phyloP scores from a whole-genome alignment of 192 early-diverging fungal species.

The Mortierella hygrophila region DNA sequence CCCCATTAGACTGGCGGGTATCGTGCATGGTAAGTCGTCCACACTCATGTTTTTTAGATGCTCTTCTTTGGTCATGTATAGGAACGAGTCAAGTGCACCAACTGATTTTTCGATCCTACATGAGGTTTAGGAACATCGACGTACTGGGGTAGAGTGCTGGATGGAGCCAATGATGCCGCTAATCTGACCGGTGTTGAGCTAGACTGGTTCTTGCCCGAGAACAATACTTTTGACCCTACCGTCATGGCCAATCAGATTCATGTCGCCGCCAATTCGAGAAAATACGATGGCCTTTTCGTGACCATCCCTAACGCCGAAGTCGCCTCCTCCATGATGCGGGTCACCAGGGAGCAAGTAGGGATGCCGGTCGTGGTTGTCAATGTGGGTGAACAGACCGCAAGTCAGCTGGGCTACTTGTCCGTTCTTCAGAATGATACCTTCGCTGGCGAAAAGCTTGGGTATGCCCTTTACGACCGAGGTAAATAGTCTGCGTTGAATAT shows the following conservation, averaged over 20 bases:
- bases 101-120: not conserved
- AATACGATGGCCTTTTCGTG: constrained; percentile 35
- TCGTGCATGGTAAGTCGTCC: constrained; percentile 26
- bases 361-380: constrained; percentile 44
- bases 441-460: constrained; percentile 34
- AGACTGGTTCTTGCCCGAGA: constrained; percentile 18
- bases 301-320: constrained; percentile 44
- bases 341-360: constrained; percentile 8
- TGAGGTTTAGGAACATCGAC: constrained; percentile 6
- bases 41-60: too few relatives aligned
- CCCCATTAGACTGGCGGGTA: constrained; percentile 18
- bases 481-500: not conserved
- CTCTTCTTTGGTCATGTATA: not conserved
- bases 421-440: constrained; percentile 40
- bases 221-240: not conserved
- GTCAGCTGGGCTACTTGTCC: constrained; percentile 27
- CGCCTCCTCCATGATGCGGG: constrained; percentile 29
- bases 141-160: constrained; percentile 15
- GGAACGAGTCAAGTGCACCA: not conserved
- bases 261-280: not conserved
- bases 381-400: constrained; percentile 31
- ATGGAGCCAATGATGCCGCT: constrained; percentile 28
- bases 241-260: constrained; percentile 28
- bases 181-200: constrained; percentile 18
- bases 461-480: constrained; percentile 41